These are phyloP conservation scores for Chenopodium formosanum DNA, from an alignment of 148 eudicot species.

Conservation along the genomic window DNA sequence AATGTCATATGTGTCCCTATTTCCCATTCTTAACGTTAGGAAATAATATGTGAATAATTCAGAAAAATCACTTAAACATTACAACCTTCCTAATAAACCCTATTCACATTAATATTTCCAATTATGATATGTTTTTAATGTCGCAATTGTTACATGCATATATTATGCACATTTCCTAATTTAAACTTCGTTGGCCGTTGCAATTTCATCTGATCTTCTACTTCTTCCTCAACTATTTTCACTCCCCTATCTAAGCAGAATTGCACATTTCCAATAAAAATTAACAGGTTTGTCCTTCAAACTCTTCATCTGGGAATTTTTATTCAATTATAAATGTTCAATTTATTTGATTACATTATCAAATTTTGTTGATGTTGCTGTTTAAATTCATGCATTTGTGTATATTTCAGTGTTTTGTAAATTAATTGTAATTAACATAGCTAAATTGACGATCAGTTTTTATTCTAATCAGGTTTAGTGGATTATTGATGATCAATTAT, in stretches of 20 bases:
- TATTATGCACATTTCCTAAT: background rate
- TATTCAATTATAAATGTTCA: too few relatives aligned
- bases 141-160: background rate
- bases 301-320: background rate
- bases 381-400: background rate
- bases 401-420: background rate
- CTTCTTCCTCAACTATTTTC: slow-evolving; percentile 5
- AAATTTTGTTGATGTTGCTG: background rate
- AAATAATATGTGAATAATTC: background rate
- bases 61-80: background rate
- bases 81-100: background rate
- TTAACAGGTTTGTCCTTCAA: slow-evolving; percentile 3
- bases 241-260: background rate
- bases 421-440: background rate
- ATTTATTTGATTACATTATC: background rate
- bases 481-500: background rate
- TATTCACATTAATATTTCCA: background rate
- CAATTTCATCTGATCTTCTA: background rate
- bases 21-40: too few relatives aligned
- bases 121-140: background rate
- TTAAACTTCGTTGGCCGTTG: background rate
- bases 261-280: background rate
- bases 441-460: background rate
- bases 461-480: background rate
- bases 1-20: too few relatives aligned